A percentile compares a stretch with the other conserved stretches of the same genome.
Conservation (phyloP, 495 filamentous ascomycete genomes). For the Choiromyces venosus region DNA sequence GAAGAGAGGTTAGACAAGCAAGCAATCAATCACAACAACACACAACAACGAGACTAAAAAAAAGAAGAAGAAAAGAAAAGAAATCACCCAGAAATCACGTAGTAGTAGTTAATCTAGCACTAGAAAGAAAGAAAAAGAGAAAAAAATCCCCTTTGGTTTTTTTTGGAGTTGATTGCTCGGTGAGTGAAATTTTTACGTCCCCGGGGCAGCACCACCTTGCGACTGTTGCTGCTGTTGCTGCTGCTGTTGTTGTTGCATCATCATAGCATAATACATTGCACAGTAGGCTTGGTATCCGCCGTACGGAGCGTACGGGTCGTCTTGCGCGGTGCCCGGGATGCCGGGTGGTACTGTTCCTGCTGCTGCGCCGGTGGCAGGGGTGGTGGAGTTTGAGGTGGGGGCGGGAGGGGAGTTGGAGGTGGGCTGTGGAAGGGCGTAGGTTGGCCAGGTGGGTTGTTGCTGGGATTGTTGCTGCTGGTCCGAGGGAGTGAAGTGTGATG, state of each 20-base stretch:
- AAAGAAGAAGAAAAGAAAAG: constrained; percentile 9
- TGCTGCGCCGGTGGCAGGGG: neutral
- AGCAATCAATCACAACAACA: constrained; percentile 17
- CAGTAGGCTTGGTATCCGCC: constrained; percentile 42
- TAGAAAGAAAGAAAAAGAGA: constrained; percentile 9
- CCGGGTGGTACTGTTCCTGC: constrained; percentile 21
- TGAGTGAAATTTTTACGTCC: constrained; percentile 25
- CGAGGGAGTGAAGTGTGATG: constrained; percentile 16
- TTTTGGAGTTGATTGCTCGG: neutral
- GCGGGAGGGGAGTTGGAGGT: constrained; percentile 21
- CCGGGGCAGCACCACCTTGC: constrained; percentile 35
- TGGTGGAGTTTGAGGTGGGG: neutral
- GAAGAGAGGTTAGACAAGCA: neutral
- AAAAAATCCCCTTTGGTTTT: neutral
- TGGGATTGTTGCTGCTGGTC: constrained; percentile 25
- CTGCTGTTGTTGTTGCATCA: constrained; percentile 42
- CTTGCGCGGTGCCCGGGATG: constrained; percentile 15
- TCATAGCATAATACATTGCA: constrained; percentile 41
- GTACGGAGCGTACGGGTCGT: constrained; percentile 41
- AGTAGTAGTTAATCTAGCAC: constrained; percentile 11
- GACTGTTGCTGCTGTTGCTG: constrained; percentile 25
- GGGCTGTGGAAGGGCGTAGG: constrained; percentile 28
- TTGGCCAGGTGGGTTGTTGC: constrained; percentile 34
- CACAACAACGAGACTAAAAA: constrained; percentile 6
- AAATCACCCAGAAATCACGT: neutral